Conservation (phyloP, 2,329 filamentous ascomycete genomes). For the Epichloe sp. region DNA sequence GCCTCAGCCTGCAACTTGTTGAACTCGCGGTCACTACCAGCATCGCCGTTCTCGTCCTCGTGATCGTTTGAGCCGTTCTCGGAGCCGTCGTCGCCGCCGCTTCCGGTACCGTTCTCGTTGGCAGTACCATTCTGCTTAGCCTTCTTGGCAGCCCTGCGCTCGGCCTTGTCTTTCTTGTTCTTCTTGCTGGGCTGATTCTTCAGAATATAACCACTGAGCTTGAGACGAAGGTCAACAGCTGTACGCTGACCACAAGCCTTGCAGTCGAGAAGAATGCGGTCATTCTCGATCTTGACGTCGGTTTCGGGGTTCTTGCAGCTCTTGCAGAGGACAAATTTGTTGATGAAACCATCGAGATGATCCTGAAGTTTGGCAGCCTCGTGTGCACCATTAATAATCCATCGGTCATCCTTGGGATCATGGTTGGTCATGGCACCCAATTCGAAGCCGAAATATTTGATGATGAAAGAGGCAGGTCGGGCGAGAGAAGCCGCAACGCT, state of each 20-base stretch:
- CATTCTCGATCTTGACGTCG: conserved; percentile 88
- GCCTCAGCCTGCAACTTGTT: conserved; percentile 59
- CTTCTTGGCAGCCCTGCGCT: conserved; percentile 79
- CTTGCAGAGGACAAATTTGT: conserved; percentile 98
- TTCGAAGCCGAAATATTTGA: conserved; percentile 99
- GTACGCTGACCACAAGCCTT: conserved; percentile 94
- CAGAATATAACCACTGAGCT: conserved; percentile 92
- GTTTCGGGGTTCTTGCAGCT: conserved; percentile 99
- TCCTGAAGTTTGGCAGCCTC: conserved; percentile 93
- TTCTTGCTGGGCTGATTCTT: conserved; percentile 79
- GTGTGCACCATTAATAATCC: conserved; percentile 99
- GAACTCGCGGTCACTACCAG: conserved; percentile 83
- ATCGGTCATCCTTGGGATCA: conserved; percentile 92
- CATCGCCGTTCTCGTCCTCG: conserved; percentile 43
- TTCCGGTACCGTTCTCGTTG: conserved; percentile 44
- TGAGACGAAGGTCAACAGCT: conserved; percentile 83
- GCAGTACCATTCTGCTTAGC: conserved; percentile 63
- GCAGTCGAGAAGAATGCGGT: conserved; percentile 86
- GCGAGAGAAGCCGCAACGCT: conserved; percentile 86
- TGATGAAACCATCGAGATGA: conserved; percentile 95
- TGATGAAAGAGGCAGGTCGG: conserved; percentile 85
- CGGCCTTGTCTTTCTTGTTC: conserved; percentile 95
- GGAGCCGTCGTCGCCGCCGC: conserved; percentile 42
- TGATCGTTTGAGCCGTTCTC: conserved; percentile 37
- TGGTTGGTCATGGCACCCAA: conserved; percentile 97